Base-by-base conservation (phyloP, 768 basidiomycete genomes). In the Dentipellis fragilis region DNA sequence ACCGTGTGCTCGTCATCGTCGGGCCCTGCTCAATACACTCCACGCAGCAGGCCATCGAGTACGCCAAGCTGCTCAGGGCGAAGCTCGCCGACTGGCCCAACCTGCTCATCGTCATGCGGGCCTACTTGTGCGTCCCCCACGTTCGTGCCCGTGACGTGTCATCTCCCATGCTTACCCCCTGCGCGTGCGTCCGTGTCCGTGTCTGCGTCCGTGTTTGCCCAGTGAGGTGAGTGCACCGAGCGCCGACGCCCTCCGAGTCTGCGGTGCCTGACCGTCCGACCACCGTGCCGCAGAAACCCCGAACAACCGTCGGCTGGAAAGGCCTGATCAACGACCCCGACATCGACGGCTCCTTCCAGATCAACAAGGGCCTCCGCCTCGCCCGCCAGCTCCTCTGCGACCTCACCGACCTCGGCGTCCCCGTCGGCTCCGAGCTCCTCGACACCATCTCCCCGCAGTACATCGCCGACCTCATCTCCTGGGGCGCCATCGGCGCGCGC, bases 231-330 rank as follows among this genome's bases (percentile, higher is more conserved):
- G 65, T 63, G 9, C 54, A 29, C 29, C 29, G 29, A 29, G 29
- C 29, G 29, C 29, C 29, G 3, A 29, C 29, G 29, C 29, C 36
- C 2, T 23, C 14, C 37, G 4, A 12, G 21, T 47, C 22, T 22
- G 14, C 38, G 29, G 14, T 56, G 40, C 45, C 16, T 37, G 48
- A 45, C 48, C 9, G 14, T 49, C 29, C 29, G 29, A 29, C 29
- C 29, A 6, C 29, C 29, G 48, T 22, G 9, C 38, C 46, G 16
- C 68, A 95, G 82, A 95, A 97, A 84, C 96, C 93, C 0, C 80
- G 95, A 56, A 98, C 95, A 29, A 98, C 93, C 2, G 93, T 97
- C 49, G 94, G 94, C 63, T 97, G 90, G 90, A 97, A 99, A 73
- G 96, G 95, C 39, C 77, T 90, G 64, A 89, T 88, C 67, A 92